Percentiles rank a stretch among this genome's conserved stretches.
Conservation (phyloP, 192 early-diverging fungal genomes). For the Borealophlyctis nickersoniae region DNA sequence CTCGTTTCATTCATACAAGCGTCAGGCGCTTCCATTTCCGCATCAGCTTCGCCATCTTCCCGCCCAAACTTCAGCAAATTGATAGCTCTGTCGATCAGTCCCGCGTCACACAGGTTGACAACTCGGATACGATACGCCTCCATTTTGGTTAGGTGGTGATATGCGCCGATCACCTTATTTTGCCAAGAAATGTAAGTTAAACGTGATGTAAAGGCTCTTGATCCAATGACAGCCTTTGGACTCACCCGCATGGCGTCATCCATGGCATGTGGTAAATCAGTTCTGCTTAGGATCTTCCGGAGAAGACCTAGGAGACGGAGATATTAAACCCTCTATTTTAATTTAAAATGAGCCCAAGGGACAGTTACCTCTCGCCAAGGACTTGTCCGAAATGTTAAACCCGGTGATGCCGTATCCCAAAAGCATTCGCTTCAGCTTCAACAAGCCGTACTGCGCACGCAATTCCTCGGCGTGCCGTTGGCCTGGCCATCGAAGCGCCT, state of each 20-base stretch:
- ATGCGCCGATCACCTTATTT: constrained; percentile 58
- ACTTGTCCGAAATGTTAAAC: constrained; percentile 59
- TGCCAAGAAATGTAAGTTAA: constrained; percentile 7
- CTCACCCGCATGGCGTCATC: constrained; percentile 48
- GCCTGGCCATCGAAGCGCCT: too few relatives aligned
- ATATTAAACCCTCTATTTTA: too few relatives aligned
- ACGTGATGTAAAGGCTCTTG: neutral
- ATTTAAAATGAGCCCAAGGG: constrained; percentile 8
- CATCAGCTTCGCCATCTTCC: constrained; percentile 13
- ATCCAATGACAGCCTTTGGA: neutral
- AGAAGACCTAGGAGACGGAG: constrained; percentile 43
- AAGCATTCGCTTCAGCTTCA: constrained; percentile 64
- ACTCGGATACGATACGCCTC: constrained; percentile 54
- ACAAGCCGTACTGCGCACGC: constrained; percentile 60
- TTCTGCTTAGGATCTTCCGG: constrained; percentile 45
- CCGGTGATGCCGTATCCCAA: constrained; percentile 49
- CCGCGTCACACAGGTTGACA: constrained; percentile 46
- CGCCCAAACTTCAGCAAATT: constrained; percentile 23
- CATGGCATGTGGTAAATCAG: constrained; percentile 51
- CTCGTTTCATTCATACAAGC: too few relatives aligned
- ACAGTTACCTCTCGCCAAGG: constrained; percentile 40
- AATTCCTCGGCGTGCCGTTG: constrained; percentile 44
- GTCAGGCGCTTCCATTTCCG: constrained; percentile 3
- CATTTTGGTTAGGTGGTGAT: constrained; percentile 51
- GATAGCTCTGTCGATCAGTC: constrained; percentile 27